Base-by-base conservation (phyloP, 169 alveolate species). In the Eimeria acervulina region DNA sequence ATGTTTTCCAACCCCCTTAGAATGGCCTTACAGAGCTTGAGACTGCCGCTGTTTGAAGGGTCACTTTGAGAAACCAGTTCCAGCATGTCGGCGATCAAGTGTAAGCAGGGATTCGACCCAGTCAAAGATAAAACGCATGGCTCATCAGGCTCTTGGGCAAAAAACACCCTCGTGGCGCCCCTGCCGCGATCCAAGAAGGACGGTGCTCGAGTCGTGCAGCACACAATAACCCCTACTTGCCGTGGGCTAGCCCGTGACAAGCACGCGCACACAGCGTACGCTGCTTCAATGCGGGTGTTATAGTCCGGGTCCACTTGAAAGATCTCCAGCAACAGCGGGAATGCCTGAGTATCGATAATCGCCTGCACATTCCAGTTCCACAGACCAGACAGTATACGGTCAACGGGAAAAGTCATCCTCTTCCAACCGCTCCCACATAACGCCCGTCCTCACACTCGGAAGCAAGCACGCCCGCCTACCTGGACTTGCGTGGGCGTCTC, bases 211-310 rank as follows among this genome's bases (percentile, higher is more conserved):
- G 99, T 97, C 17, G 98, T 97, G 94, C 98, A 98, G 47, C 98
- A 97, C 55, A 98, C 96, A 70, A 98, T 98, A 91, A 97, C 97
- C 42, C 98, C 98, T 26, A 98, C 98, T 93, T 98, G 99, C 83
- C 84, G 96, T 66, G 97, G 96, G 90, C 97, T 97, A 36, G 98
- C 98, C 78, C 97, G 94, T 21, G 98, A 97, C 70, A 97, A 97
- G 81, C 98, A 97, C 7, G 99, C 98, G 94, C 99, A 98, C 55
- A 98, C 98, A 42, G 99, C 99, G 96, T 98, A 98, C 52, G 99
- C 99, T 42, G 98, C 98, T 94, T 98, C 99, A 38, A 97, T 96
- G 96, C 97, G 98, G 31, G 98, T 97, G 96, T 96, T 97, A 93
- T 97, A 97, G 95, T 98, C 99, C 47, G 96, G 96, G 63, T 97